Evolutionary conservation across 768 basidiomycete genomes (phyloP).

Genomic region (Chalciporus piperatus): DNA sequence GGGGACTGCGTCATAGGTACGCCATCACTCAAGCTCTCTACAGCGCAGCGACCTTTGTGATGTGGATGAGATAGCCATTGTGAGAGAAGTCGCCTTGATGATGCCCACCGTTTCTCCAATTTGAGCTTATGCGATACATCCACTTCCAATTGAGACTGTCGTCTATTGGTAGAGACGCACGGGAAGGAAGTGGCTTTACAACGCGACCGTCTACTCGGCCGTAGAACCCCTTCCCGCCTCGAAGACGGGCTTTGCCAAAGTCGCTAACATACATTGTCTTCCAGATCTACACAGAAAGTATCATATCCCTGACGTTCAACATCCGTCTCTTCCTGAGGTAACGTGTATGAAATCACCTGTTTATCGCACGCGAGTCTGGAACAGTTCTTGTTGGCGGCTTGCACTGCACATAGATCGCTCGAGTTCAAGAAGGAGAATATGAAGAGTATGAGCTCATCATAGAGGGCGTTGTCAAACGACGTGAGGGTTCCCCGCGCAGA

Average conservation of each 20-base stretch:
- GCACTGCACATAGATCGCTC: slow-evolving; percentile 63
- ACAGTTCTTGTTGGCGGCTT: slow-evolving; percentile 64
- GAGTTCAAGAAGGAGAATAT: slow-evolving; percentile 72
- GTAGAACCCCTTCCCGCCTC: slow-evolving; percentile 65
- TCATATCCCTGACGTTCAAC: slow-evolving; percentile 15
- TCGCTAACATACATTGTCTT: slow-evolving; percentile 58
- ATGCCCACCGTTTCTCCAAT: slow-evolving; percentile 72
- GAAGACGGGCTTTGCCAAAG: slow-evolving; percentile 65
- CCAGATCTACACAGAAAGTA: slow-evolving; percentile 51
- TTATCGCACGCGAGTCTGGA: slow-evolving; percentile 64
- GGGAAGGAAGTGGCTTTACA: slow-evolving; percentile 55
- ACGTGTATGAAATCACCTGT: slow-evolving; percentile 42
- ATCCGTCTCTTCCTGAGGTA: slow-evolving; percentile 2
- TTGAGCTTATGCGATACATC: slow-evolving; percentile 83
- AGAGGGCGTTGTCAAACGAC: slow-evolving; percentile 57
- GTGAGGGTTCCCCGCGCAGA: slow-evolving; percentile 17
- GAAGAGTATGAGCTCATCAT: slow-evolving; percentile 71
- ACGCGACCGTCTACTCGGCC: slow-evolving; percentile 55
- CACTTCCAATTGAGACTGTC: slow-evolving; percentile 67
- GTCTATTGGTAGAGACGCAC: slow-evolving; percentile 36
- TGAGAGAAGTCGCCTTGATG: slow-evolving; percentile 7
- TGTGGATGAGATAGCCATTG: slow-evolving; percentile 20
- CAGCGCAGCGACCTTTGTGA: slow-evolving; percentile 59
- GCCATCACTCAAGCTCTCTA: slow-evolving; percentile 33
- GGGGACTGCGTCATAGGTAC: neutral